A percentile compares a stretch with the other conserved stretches of the same genome.
phyloP scores from a whole-genome alignment of 306 rosid genomes.

The Betula pendula region DNA sequence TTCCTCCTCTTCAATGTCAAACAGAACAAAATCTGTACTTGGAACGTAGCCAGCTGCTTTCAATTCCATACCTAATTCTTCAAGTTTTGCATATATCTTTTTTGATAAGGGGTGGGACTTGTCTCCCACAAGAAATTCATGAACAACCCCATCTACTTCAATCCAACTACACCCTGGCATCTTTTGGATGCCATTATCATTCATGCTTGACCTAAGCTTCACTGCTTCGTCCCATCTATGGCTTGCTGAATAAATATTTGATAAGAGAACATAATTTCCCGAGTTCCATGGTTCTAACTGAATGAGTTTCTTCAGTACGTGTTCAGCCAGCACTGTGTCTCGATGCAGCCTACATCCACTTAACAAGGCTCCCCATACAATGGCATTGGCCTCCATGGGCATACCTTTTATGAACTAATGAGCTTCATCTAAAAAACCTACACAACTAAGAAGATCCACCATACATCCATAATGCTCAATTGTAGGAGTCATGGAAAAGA shows the following conservation, averaged over 20 bases:
- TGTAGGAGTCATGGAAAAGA: conserved; percentile 21
- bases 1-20: conserved; percentile 31
- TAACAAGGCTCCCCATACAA: conserved; percentile 45
- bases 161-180: conserved; percentile 39
- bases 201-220: conserved; percentile 19
- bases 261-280: conserved; percentile 28
- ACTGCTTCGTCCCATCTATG: conserved; percentile 31
- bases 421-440: conserved; percentile 38
- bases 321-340: conserved; percentile 35
- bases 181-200: conserved; percentile 17
- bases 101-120: conserved; percentile 19
- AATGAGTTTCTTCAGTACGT: conserved; percentile 34
- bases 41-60: conserved; percentile 30
- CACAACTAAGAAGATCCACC: conserved; percentile 52
- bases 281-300: conserved; percentile 21
- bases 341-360: conserved; percentile 44
- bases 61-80: conserved; percentile 16
- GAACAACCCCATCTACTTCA: conserved; percentile 32
- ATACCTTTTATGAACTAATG: conserved; percentile 37
- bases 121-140: conserved; percentile 33
- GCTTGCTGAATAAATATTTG: conserved; percentile 30
- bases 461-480: conserved; percentile 44
- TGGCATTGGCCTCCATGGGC: conserved; percentile 42
- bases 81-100: conserved; percentile 20
- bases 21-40: conserved; percentile 22